phyloP scores from a whole-genome alignment of 176 grass and related monocot species.

The Carex myosuroides region DNA sequence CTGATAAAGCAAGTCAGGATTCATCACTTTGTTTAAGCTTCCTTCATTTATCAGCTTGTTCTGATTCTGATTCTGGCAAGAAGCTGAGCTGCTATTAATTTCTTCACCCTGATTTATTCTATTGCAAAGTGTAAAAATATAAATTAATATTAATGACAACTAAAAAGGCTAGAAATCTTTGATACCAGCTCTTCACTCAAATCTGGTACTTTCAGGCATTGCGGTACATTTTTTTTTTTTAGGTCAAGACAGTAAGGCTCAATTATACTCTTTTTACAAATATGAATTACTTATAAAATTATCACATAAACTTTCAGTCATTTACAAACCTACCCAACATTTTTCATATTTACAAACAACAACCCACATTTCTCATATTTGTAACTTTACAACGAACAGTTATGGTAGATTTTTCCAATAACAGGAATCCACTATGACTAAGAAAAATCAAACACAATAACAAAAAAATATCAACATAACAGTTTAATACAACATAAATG shows the following conservation, averaged over 20 bases:
- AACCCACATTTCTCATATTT: not conserved
- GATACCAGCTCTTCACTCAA: too few species aligned
- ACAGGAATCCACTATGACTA: not conserved
- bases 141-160: not conserved
- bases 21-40: conserved; percentile 22
- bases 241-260: too few species aligned
- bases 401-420: not conserved
- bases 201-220: too few species aligned
- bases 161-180: too few species aligned
- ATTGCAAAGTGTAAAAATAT: not conserved
- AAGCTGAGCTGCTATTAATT: conserved; percentile 33
- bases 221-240: too few species aligned
- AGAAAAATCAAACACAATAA: not conserved
- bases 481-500: not conserved
- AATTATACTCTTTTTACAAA: not conserved
- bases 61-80: conserved; percentile 18
- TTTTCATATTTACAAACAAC: not conserved
- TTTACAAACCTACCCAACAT: not conserved
- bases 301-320: not conserved
- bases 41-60: conserved; percentile 25
- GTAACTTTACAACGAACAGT: not conserved
- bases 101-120: conserved; percentile 25
- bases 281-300: not conserved
- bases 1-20: conserved; percentile 35
- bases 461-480: not conserved